Conservation (phyloP, 2,329 filamentous ascomycete genomes). For the Hymenoscyphus linearis region DNA sequence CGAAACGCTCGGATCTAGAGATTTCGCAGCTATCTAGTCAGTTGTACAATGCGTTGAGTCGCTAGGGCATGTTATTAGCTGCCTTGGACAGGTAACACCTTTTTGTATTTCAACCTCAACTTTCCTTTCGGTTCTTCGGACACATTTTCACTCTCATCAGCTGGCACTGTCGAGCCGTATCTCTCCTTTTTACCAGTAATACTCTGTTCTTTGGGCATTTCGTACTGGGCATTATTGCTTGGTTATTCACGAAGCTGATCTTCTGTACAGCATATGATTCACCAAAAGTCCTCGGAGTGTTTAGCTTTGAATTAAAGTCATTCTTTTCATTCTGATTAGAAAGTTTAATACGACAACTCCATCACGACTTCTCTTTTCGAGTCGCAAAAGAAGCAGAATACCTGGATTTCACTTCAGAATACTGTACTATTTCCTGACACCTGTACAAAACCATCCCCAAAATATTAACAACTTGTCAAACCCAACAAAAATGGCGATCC, state of each 20-base stretch:
- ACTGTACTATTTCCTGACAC: not conserved
- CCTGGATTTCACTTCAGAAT: not conserved
- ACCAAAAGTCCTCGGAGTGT: not conserved
- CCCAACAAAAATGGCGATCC: slow-evolving; percentile 15
- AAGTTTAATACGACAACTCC: not conserved
- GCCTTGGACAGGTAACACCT: not conserved
- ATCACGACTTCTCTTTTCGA: not conserved
- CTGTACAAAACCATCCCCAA: not conserved
- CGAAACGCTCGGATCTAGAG: not conserved
- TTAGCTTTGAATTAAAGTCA: not conserved
- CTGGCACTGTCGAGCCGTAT: not conserved
- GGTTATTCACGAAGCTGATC: not conserved
- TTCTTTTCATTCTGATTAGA: not conserved
- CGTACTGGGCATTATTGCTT: not conserved
- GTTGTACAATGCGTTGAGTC: not conserved
- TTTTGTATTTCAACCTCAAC: not conserved
- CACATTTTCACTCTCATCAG: not conserved
- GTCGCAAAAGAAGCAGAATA: not conserved
- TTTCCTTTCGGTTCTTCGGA: not conserved
- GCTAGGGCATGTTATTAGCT: not conserved
- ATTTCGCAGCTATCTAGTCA: not conserved
- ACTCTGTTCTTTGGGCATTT: not conserved
- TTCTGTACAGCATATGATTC: not conserved
- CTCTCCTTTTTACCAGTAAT: not conserved
- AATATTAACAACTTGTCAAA: not conserved